Evolutionary conservation across 352 stramenopile species (phyloP).

Genomic region (Phytopythium aichiense): DNA sequence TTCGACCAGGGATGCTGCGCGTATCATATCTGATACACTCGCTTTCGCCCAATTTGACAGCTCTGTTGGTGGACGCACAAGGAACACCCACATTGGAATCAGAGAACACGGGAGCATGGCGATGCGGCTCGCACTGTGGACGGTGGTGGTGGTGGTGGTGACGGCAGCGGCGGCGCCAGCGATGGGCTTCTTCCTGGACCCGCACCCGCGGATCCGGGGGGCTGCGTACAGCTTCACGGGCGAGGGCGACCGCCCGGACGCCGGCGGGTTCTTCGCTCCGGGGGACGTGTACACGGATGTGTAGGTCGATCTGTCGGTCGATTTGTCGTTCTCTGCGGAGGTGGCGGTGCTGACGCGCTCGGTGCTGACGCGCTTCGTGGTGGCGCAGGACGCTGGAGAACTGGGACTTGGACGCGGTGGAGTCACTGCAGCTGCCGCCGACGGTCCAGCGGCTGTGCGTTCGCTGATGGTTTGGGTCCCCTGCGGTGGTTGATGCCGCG

Average conservation of each 20-base stretch:
- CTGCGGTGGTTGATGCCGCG: neutral
- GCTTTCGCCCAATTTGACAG: neutral
- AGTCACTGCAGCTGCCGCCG: slow-evolving; percentile 39
- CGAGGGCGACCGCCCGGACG: slow-evolving; percentile 37
- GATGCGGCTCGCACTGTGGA: neutral
- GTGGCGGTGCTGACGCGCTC: neutral
- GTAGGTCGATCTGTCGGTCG: slow-evolving; percentile 13
- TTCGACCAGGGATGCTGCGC: neutral
- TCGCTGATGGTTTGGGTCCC: neutral
- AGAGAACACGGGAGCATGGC: neutral
- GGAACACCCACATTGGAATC: neutral
- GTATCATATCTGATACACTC: neutral
- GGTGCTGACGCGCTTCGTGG: neutral
- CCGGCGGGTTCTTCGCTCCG: slow-evolving; percentile 28
- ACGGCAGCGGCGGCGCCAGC: slow-evolving; percentile 8
- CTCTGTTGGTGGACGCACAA: neutral
- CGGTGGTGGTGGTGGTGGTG: slow-evolving; percentile 1
- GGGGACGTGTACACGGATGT: slow-evolving; percentile 49
- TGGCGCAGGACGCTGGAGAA: slow-evolving; percentile 47
- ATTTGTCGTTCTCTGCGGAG: neutral
- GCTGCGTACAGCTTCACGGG: slow-evolving; percentile 51
- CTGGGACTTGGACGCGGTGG: slow-evolving; percentile 43
- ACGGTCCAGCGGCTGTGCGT: slow-evolving; percentile 49
- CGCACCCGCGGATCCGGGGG: slow-evolving; percentile 35
- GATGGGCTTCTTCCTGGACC: slow-evolving; percentile 36